Evolutionary conservation across 768 basidiomycete genomes (phyloP).

Genomic region (Lactarius tabidus): DNA sequence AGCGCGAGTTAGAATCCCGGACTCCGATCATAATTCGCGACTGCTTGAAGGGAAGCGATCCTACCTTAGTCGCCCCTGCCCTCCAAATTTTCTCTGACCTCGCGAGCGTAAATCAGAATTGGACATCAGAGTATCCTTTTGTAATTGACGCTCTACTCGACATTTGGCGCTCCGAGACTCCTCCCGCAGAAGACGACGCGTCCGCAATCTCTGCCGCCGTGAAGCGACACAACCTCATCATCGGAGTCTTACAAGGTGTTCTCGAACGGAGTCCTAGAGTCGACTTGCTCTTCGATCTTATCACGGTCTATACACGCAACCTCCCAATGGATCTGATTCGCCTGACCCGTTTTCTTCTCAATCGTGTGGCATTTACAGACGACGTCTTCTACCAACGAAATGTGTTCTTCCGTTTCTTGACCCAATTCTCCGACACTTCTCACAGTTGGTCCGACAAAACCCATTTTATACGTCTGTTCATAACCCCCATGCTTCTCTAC

Average conservation of each 20-base stretch:
- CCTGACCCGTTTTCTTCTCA: constrained; percentile 80
- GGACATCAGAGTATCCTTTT: constrained; percentile 65
- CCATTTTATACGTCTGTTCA: constrained; percentile 70
- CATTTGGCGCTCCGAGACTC: constrained; percentile 61
- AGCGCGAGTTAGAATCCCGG: constrained; percentile 61
- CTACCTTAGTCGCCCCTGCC: constrained; percentile 56
- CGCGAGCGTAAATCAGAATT: constrained; percentile 56
- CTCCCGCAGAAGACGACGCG: constrained; percentile 33
- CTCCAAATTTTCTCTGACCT: constrained; percentile 78
- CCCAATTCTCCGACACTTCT: constrained; percentile 68
- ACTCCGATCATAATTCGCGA: constrained; percentile 50
- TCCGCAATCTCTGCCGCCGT: constrained; percentile 48
- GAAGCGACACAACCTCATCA: constrained; percentile 59
- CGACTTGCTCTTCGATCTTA: constrained; percentile 85
- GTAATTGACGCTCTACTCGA: constrained; percentile 68
- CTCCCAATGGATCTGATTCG: constrained; percentile 78
- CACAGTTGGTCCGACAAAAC: constrained; percentile 75
- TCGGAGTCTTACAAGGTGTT: constrained; percentile 73
- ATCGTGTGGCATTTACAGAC: constrained; percentile 72
- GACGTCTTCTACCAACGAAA: constrained; percentile 73
- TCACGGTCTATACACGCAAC: constrained; percentile 73
- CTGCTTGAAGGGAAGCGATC: constrained; percentile 49
- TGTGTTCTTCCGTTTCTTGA: constrained; percentile 77
- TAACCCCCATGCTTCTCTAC: constrained; percentile 83
- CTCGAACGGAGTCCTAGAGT: constrained; percentile 71